These are phyloP conservation scores for Xylaria castorea DNA, from an alignment of 495 filamentous ascomycete genomes.

Conservation along the genomic window DNA sequence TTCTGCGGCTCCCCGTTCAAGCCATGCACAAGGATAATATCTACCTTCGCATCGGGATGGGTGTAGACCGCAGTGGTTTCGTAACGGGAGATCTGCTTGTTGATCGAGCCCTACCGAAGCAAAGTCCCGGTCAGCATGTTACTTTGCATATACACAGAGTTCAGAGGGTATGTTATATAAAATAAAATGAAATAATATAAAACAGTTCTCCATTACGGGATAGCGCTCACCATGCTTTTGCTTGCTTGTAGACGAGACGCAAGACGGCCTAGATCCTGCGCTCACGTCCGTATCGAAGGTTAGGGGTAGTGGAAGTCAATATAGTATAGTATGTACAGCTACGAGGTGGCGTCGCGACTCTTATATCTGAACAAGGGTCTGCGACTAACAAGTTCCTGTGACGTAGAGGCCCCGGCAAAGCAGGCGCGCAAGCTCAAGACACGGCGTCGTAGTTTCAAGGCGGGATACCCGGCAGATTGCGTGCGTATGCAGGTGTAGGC, in stretches of 20 bases:
- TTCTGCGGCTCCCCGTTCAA: slow-evolving; percentile 78
- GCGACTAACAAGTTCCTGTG: slow-evolving; percentile 1
- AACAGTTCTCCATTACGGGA: background rate
- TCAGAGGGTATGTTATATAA: slow-evolving; percentile 9
- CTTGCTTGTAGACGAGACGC: slow-evolving; percentile 32
- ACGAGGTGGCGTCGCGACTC: slow-evolving; percentile 19
- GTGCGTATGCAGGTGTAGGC: background rate
- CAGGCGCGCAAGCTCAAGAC: slow-evolving; percentile 27
- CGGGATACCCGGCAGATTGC: background rate
- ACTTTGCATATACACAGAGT: background rate
- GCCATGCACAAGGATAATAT: slow-evolving; percentile 82
- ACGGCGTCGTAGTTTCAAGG: slow-evolving; percentile 14
- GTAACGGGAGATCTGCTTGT: slow-evolving; percentile 66
- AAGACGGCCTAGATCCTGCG: slow-evolving; percentile 26
- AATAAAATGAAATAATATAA: background rate
- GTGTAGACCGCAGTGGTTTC: slow-evolving; percentile 73
- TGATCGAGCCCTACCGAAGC: slow-evolving; percentile 51
- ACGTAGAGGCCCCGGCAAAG: slow-evolving; percentile 2
- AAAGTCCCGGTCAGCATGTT: slow-evolving; percentile 31
- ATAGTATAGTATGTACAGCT: slow-evolving; percentile 23
- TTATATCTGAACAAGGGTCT: slow-evolving; percentile 26
- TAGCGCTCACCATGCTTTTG: slow-evolving; percentile 41
- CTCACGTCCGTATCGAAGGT: slow-evolving; percentile 28
- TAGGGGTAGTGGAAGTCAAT: slow-evolving; percentile 21
- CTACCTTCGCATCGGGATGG: slow-evolving; percentile 65